phyloP scores from a whole-genome alignment of 148 eudicot genomes.

The Pharnaceum exiguum region DNA sequence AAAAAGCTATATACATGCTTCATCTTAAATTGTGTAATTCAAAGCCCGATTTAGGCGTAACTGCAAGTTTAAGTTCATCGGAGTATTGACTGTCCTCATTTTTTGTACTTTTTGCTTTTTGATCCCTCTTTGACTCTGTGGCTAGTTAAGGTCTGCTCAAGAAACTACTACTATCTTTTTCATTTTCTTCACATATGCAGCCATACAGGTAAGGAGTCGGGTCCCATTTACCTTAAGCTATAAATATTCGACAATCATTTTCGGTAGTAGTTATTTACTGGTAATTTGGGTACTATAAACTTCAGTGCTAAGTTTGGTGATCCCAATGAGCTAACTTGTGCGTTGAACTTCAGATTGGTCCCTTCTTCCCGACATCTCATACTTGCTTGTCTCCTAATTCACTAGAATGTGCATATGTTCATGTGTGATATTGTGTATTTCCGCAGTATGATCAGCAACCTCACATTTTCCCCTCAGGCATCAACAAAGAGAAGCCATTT shows the following conservation, averaged over 20 bases:
- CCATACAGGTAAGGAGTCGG: neutral
- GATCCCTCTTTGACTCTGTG: no score
- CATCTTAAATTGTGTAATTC: no score
- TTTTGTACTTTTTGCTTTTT: no score
- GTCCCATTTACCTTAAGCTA: neutral
- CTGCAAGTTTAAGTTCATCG: no score
- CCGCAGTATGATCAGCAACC: neutral
- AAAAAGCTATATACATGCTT: no score
- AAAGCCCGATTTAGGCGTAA: no score
- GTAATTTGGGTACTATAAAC: neutral
- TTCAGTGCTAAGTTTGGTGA: constrained; percentile 22
- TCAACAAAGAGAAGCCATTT: neutral
- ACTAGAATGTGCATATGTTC: constrained; percentile 25
- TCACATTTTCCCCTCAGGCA: neutral
- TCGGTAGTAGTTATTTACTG: neutral
- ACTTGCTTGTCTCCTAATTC: constrained; percentile 30
- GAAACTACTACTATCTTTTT: no score
- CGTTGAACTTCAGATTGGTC: constrained; percentile 17
- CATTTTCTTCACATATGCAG: no score
- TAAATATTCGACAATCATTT: neutral
- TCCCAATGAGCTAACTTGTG: constrained; percentile 21
- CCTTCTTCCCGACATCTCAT: constrained; percentile 23
- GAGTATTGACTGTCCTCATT: no score
- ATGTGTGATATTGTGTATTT: constrained; percentile 12
- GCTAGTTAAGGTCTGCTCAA: no score